Evolutionary conservation across 805 yeast genomes (phyloP).

Genomic region (Metschnikowia drakensbergensis): DNA sequence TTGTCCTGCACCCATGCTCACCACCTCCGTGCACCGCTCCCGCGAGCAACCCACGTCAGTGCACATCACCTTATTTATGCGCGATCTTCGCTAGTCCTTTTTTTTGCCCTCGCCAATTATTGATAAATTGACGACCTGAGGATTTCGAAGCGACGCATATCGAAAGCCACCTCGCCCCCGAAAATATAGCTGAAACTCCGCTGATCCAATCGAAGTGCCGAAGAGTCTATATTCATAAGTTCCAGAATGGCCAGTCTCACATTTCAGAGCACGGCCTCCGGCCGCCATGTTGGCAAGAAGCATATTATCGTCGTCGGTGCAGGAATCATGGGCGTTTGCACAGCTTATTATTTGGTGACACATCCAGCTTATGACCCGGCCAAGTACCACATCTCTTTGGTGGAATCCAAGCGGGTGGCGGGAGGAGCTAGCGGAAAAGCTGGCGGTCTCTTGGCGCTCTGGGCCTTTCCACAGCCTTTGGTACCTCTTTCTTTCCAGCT

Average conservation of each 20-base stretch:
- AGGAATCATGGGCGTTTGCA: slow-evolving; percentile 93
- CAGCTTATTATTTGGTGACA: slow-evolving; percentile 80
- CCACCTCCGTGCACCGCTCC: slow-evolving; percentile 1
- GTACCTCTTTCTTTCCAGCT: slow-evolving; percentile 83
- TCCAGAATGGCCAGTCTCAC: slow-evolving; percentile 28
- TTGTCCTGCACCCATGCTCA: neutral
- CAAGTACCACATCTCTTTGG: slow-evolving; percentile 74
- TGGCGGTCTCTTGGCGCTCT: slow-evolving; percentile 88
- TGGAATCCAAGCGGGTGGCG: slow-evolving; percentile 90
- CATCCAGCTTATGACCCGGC: slow-evolving; percentile 76
- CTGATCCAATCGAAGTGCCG: neutral
- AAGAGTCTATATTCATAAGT: neutral
- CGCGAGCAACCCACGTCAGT: slow-evolving; percentile 4
- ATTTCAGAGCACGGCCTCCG: slow-evolving; percentile 41
- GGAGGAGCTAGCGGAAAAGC: slow-evolving; percentile 98
- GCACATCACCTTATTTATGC: slow-evolving; percentile 3
- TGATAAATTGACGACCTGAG: neutral
- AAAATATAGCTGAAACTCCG: too few species aligned
- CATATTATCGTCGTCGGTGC: slow-evolving; percentile 89
- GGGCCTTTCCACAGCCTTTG: slow-evolving; percentile 96
- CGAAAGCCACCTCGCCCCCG: too few species aligned
- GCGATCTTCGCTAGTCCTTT: slow-evolving; percentile 1
- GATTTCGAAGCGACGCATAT: too few species aligned
- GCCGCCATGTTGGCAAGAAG: slow-evolving; percentile 54
- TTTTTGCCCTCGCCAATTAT: neutral